These are phyloP conservation scores for Zalaria sp. DNA, from an alignment of 2,329 filamentous ascomycete species.

Conservation along the genomic window DNA sequence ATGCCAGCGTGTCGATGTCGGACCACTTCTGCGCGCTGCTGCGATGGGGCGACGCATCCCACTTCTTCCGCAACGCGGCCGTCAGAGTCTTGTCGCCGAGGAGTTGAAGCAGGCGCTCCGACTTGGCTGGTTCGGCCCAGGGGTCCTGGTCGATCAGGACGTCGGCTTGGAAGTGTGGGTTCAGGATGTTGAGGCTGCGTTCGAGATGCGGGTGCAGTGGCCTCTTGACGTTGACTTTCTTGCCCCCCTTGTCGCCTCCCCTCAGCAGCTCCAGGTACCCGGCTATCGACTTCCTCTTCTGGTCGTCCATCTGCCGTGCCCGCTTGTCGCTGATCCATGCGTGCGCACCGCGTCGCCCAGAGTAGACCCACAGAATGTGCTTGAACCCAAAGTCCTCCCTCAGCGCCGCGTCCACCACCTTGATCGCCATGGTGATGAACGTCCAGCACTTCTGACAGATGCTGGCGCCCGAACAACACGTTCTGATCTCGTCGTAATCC, in stretches of 20 bases:
- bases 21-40: slow-evolving; percentile 75
- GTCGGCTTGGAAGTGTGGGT: slow-evolving; percentile 68
- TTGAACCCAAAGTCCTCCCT: slow-evolving; percentile 92
- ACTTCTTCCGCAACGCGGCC: slow-evolving; percentile 73
- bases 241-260: slow-evolving; percentile 72
- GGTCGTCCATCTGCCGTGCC: slow-evolving; percentile 72
- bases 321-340: slow-evolving; percentile 94
- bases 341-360: slow-evolving; percentile 88
- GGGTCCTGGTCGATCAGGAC: slow-evolving; percentile 79
- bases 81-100: slow-evolving; percentile 69
- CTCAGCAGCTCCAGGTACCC: slow-evolving; percentile 84
- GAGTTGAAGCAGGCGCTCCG: slow-evolving; percentile 66
- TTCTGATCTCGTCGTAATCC: slow-evolving; percentile 93
- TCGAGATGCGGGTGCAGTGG: slow-evolving; percentile 82
- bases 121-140: slow-evolving; percentile 56
- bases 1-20: slow-evolving; percentile 79
- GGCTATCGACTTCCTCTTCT: slow-evolving; percentile 70
- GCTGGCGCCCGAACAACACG: slow-evolving; percentile 84
- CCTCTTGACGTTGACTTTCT: slow-evolving; percentile 70
- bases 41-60: slow-evolving; percentile 70
- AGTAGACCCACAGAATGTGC: slow-evolving; percentile 98
- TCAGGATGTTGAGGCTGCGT: slow-evolving; percentile 77
- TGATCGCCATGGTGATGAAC: slow-evolving; percentile 96
- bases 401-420: slow-evolving; percentile 74
- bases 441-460: slow-evolving; percentile 93